Percentiles rank a stretch among this genome's conserved stretches.
These are phyloP conservation scores for Boletus reticulatus DNA, from an alignment of 768 basidiomycete species.

Conservation along the genomic window DNA sequence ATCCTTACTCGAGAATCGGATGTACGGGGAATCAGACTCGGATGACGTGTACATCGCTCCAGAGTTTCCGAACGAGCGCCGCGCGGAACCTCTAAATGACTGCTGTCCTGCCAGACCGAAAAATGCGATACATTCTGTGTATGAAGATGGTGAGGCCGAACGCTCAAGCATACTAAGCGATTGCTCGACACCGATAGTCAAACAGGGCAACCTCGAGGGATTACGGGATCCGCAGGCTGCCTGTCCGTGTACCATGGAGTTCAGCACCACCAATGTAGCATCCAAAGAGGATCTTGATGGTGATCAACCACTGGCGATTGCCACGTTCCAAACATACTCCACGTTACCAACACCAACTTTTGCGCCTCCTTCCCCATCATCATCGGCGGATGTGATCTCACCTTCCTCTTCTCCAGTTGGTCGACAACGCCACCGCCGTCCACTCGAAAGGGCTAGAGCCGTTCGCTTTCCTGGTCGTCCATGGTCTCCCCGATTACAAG, in stretches of 20 bases:
- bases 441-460: constrained; percentile 32
- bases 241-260: constrained; percentile 11
- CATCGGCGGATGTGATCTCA: constrained; percentile 25
- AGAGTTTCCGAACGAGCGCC: not conserved
- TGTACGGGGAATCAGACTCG: not conserved
- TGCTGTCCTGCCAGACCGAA: not conserved
- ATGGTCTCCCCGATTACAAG: constrained; percentile 23
- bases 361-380: constrained; percentile 30
- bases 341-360: constrained; percentile 27
- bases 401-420: constrained; percentile 19
- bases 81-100: not conserved
- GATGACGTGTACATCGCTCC: not conserved
- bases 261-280: constrained; percentile 2
- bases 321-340: constrained; percentile 26
- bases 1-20: not conserved
- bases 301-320: constrained; percentile 14
- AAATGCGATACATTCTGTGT: not conserved
- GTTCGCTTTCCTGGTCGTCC: constrained; percentile 29
- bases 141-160: not conserved
- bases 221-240: constrained; percentile 14
- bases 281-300: constrained; percentile 20
- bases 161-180: not conserved
- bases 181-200: not conserved
- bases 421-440: constrained; percentile 27
- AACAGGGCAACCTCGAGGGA: constrained; percentile 3